A percentile compares a stretch with the other conserved stretches of the same genome.
Conservation (phyloP, 768 basidiomycete species). For the Phylloporus sp. region DNA sequence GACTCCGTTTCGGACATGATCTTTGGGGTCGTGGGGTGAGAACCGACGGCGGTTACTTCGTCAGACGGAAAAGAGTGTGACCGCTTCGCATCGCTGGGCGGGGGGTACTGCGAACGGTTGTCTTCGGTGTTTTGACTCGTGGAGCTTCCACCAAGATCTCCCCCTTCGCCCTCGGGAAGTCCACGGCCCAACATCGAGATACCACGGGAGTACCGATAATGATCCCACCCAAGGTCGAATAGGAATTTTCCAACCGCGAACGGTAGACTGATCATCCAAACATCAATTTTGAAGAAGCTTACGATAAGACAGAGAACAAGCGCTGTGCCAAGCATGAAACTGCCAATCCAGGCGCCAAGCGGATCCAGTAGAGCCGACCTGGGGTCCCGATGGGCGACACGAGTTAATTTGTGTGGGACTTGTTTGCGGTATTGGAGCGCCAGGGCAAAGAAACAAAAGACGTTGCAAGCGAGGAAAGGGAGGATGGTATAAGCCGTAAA, state of each 20-base stretch:
- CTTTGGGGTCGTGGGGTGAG: neutral
- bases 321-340: slow-evolving; percentile 57
- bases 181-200: slow-evolving; percentile 18
- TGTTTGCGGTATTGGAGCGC: slow-evolving; percentile 52
- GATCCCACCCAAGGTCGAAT: slow-evolving; percentile 61
- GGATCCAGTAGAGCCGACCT: slow-evolving; percentile 68
- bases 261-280: slow-evolving; percentile 81
- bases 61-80: neutral
- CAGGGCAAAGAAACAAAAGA: slow-evolving; percentile 59
- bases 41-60: slow-evolving; percentile 2
- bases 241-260: slow-evolving; percentile 69
- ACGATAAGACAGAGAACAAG: slow-evolving; percentile 72
- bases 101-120: neutral
- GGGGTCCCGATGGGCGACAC: slow-evolving; percentile 39
- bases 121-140: neutral
- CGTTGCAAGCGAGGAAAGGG: slow-evolving; percentile 64
- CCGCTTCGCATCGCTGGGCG: neutral
- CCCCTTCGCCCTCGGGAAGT: neutral
- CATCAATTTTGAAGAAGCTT: slow-evolving; percentile 70
- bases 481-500: slow-evolving; percentile 82
- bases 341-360: slow-evolving; percentile 68
- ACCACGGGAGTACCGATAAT: slow-evolving; percentile 38
- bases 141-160: neutral
- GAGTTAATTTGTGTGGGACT: slow-evolving; percentile 45
- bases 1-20: neutral